Conservation (phyloP, 805 yeast species). For the Naumovozyma castellii region DNA sequence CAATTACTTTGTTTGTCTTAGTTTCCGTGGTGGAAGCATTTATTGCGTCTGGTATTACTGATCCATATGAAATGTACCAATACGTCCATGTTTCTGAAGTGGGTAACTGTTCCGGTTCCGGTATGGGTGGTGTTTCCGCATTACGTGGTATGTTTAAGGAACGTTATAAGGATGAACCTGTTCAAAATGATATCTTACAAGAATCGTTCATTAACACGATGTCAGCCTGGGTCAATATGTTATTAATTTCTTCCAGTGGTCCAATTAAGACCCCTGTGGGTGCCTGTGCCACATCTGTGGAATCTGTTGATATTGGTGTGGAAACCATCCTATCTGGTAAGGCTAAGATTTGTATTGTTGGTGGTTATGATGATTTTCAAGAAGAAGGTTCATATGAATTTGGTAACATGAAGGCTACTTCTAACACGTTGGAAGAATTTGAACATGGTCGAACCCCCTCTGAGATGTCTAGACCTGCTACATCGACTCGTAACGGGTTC, state of each 20-base stretch:
- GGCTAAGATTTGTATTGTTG: slow-evolving; percentile 93
- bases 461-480: slow-evolving; percentile 98
- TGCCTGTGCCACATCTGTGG: slow-evolving; percentile 99
- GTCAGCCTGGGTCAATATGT: slow-evolving; percentile 99
- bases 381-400: slow-evolving; percentile 98
- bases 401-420: slow-evolving; percentile 98
- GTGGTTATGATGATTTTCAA: slow-evolving; percentile 99
- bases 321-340: slow-evolving; percentile 89
- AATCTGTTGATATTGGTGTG: slow-evolving; percentile 91
- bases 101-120: slow-evolving; percentile 99
- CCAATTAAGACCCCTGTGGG: slow-evolving; percentile 99
- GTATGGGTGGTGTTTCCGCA: slow-evolving; percentile 99
- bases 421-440: slow-evolving; percentile 77
- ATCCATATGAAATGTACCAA: slow-evolving; percentile 96
- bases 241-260: slow-evolving; percentile 92
- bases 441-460: slow-evolving; percentile 95
- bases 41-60: slow-evolving; percentile 88
- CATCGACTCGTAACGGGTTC: slow-evolving; percentile 92
- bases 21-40: slow-evolving; percentile 95
- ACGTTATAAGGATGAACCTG: slow-evolving; percentile 85
- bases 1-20: slow-evolving; percentile 82
- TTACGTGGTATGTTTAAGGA: slow-evolving; percentile 96
- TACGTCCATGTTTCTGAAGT: slow-evolving; percentile 97
- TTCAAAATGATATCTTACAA: slow-evolving; percentile 93
- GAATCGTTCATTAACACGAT: slow-evolving; percentile 98